Evolutionary conservation across 805 yeast species (phyloP).

Genomic region (Millerozyma acaciae): DNA sequence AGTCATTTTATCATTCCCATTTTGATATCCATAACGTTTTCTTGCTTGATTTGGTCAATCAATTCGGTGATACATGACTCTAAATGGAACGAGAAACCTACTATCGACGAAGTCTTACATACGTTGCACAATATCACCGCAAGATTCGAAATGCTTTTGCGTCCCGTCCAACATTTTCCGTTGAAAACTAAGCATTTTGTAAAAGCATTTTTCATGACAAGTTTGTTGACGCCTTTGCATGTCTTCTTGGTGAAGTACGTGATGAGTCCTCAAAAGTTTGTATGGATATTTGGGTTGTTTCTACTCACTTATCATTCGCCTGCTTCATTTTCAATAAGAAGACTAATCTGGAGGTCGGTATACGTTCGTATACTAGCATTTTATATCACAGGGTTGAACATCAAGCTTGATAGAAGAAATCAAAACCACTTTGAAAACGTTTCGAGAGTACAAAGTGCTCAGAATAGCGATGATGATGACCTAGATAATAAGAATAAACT

Average conservation of each 20-base stretch:
- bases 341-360: conserved; percentile 49
- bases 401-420: conserved; percentile 12
- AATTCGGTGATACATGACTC: conserved; percentile 41
- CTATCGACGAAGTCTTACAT: conserved; percentile 49
- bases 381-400: conserved; percentile 40
- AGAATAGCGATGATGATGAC: conserved; percentile 16
- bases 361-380: conserved; percentile 35
- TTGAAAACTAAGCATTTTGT: conserved; percentile 23
- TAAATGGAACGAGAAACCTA: conserved; percentile 43
- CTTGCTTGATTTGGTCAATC: conserved; percentile 43
- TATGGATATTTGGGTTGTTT: conserved; percentile 36
- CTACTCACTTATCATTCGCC: conserved; percentile 45
- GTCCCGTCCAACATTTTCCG: conserved; percentile 34
- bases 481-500: conserved; percentile 4
- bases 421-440: conserved; percentile 2
- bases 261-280: conserved; percentile 28
- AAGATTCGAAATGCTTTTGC: conserved; percentile 37
- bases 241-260: conserved; percentile 29
- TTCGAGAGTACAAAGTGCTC: conserved; percentile 16
- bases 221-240: conserved; percentile 43
- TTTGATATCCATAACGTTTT: conserved; percentile 29
- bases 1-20: conserved; percentile 38
- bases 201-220: conserved; percentile 26
- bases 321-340: conserved; percentile 42
- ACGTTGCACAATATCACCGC: conserved; percentile 44